Evolutionary conservation across 768 basidiomycete genomes (phyloP).

Genomic region (Filobasidium wieringae): DNA sequence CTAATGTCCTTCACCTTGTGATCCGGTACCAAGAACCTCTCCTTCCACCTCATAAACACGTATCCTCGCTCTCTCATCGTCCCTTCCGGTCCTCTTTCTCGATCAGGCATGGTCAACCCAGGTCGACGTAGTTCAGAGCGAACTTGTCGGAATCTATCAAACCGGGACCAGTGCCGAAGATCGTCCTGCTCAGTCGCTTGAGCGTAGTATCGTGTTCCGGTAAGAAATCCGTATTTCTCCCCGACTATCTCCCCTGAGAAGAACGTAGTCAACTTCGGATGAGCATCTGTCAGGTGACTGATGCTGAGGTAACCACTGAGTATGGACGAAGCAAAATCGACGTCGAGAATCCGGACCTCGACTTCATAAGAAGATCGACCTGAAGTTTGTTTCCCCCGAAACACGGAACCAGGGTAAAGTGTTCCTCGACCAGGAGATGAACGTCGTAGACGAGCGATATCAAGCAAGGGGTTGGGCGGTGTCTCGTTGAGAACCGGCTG

Average conservation of each 20-base stretch:
- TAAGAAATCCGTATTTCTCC: conserved; percentile 76
- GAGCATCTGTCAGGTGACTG: conserved; percentile 80
- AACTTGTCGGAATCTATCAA: conserved; percentile 76
- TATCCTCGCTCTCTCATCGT: conserved; percentile 18
- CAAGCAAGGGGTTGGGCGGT: conserved; percentile 29
- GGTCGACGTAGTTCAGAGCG: conserved; percentile 67
- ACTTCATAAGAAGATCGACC: conserved; percentile 92
- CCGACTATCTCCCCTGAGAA: conserved; percentile 96
- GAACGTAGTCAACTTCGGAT: conserved; percentile 90
- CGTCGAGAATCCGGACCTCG: conserved; percentile 79
- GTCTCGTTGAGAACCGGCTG: background rate
- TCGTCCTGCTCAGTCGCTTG: conserved; percentile 75
- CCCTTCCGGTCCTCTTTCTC: conserved; percentile 19
- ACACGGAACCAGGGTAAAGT: conserved; percentile 72
- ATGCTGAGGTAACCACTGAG: conserved; percentile 89
- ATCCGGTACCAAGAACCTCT: conserved; percentile 88
- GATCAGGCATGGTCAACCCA: conserved; percentile 57
- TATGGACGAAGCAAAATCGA: conserved; percentile 72
- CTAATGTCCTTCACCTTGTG: conserved; percentile 86
- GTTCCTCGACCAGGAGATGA: conserved; percentile 28
- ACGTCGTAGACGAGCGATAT: conserved; percentile 22
- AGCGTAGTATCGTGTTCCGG: conserved; percentile 44
- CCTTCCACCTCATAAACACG: conserved; percentile 90
- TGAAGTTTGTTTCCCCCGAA: conserved; percentile 84
- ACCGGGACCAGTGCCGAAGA: conserved; percentile 85